These are phyloP conservation scores for Penicillium sp. DNA, from an alignment of 2,329 filamentous ascomycete genomes.

Conservation along the genomic window DNA sequence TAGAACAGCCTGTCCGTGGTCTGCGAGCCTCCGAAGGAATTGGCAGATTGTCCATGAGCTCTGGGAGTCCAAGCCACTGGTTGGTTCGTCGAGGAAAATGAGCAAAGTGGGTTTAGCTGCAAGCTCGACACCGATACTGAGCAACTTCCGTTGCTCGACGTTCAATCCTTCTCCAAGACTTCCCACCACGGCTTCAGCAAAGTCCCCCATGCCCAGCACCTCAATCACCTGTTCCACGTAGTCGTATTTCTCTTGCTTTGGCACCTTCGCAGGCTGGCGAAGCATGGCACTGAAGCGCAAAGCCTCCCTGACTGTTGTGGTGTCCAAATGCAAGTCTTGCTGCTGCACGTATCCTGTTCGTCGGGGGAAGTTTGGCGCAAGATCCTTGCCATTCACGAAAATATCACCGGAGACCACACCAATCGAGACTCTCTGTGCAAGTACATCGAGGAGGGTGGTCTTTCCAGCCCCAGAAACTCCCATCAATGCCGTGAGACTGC, in stretches of 20 bases:
- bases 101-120: constrained; percentile 85
- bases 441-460: constrained; percentile 59
- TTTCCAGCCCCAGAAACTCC: constrained; percentile 64
- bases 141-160: constrained; percentile 64
- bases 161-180: constrained; percentile 74
- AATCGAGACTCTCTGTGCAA: constrained; percentile 59
- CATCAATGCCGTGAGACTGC: constrained; percentile 58
- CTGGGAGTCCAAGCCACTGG: constrained; percentile 78
- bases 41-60: constrained; percentile 86
- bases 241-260: constrained; percentile 71
- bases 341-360: constrained; percentile 69
- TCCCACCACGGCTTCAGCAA: constrained; percentile 86
- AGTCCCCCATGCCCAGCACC: constrained; percentile 83
- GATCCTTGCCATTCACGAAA: constrained; percentile 61
- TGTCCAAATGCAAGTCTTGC: constrained; percentile 75
- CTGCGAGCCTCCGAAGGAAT: constrained; percentile 80
- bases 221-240: constrained; percentile 83
- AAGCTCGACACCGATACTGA: constrained; percentile 92
- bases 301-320: constrained; percentile 81
- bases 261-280: constrained; percentile 73
- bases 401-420: constrained; percentile 67
- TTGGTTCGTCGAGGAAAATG: constrained; percentile 88
- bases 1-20: constrained; percentile 82
- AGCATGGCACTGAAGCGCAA: constrained; percentile 80
- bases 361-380: constrained; percentile 61